Conservation (phyloP, 352 stramenopile genomes). For the Saprolegnia diclina region DNA sequence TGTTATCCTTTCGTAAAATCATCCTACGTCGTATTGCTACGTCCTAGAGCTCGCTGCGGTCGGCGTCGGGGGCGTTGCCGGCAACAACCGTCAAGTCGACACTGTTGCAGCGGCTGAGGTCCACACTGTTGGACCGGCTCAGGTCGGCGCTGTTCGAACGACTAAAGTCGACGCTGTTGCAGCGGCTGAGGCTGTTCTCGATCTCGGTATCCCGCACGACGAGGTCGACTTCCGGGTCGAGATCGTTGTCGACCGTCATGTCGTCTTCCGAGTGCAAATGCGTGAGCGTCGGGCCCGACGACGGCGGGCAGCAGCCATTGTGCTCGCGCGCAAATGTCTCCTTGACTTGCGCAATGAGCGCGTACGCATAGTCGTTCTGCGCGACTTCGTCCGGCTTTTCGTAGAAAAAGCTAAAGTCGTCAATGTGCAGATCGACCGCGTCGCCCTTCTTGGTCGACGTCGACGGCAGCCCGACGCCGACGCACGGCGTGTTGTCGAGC, state of each 20-base stretch:
- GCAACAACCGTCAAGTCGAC: neutral
- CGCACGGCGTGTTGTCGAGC: constrained; percentile 55
- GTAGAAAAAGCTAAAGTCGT: constrained; percentile 85
- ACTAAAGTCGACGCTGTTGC: constrained; percentile 7
- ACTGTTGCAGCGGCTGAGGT: constrained; percentile 6
- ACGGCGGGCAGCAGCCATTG: neutral
- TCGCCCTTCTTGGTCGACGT: constrained; percentile 29
- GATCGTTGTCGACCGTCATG: neutral
- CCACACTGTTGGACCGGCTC: neutral
- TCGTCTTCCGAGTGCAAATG: constrained; percentile 13
- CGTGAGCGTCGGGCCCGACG: neutral
- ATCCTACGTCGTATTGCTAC: neutral
- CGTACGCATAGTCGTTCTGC: constrained; percentile 21
- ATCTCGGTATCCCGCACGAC: constrained; percentile 18
- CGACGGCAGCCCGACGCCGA: constrained; percentile 42
- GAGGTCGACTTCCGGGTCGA: constrained; percentile 26
- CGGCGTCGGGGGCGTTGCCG: too few species aligned
- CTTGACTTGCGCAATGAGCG: constrained; percentile 25
- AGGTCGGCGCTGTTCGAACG: neutral
- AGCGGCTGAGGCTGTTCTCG: neutral
- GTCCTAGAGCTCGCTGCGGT: too few species aligned
- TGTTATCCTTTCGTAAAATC: neutral
- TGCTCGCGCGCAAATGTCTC: constrained; percentile 24
- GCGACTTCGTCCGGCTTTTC: constrained; percentile 51
- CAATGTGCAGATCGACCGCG: constrained; percentile 71